Conservation (phyloP, 352 stramenopile genomes). For the Globisporangium takayamanum region DNA sequence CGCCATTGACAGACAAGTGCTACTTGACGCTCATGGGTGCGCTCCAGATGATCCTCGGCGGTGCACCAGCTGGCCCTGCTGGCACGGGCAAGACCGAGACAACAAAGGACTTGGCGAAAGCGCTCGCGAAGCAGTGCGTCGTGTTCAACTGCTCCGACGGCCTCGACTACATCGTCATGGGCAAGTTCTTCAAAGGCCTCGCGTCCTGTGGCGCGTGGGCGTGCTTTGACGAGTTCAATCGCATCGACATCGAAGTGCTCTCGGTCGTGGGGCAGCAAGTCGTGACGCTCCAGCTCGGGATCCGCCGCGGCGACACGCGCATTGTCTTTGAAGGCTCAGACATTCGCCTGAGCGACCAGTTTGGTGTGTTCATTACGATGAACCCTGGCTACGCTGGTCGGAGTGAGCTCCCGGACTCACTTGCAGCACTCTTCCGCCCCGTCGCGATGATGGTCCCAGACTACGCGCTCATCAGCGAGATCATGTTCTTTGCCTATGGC, state of each 20-base stretch:
- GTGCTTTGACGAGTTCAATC: slow-evolving; percentile 90
- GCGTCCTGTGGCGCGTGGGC: slow-evolving; percentile 91
- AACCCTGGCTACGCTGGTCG: slow-evolving; percentile 86
- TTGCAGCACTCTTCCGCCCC: slow-evolving; percentile 80
- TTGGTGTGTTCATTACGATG: slow-evolving; percentile 90
- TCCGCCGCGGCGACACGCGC: slow-evolving; percentile 69
- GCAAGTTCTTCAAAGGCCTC: slow-evolving; percentile 93
- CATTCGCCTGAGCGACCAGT: slow-evolving; percentile 91
- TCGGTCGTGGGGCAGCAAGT: slow-evolving; percentile 89
- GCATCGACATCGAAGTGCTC: slow-evolving; percentile 86
- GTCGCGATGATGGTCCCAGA: slow-evolving; percentile 92
- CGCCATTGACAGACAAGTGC: slow-evolving; percentile 94
- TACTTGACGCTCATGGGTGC: slow-evolving; percentile 95
- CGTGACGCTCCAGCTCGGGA: slow-evolving; percentile 87
- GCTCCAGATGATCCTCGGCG: slow-evolving; percentile 93
- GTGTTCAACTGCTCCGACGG: slow-evolving; percentile 94
- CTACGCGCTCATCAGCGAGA: slow-evolving; percentile 86
- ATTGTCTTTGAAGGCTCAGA: slow-evolving; percentile 95
- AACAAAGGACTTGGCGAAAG: slow-evolving; percentile 93
- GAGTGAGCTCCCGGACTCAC: slow-evolving; percentile 82
- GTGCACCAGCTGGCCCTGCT: slow-evolving; percentile 88
- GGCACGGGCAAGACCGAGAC: slow-evolving; percentile 95
- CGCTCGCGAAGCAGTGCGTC: slow-evolving; percentile 93
- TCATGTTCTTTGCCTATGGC: slow-evolving; percentile 90
- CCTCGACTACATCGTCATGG: slow-evolving; percentile 93